Evolutionary conservation across 1,284 basidiomycete species (phyloP), one percentile per base, ranked within the genome.

Genomic region (Golubevia sp.): DNA sequence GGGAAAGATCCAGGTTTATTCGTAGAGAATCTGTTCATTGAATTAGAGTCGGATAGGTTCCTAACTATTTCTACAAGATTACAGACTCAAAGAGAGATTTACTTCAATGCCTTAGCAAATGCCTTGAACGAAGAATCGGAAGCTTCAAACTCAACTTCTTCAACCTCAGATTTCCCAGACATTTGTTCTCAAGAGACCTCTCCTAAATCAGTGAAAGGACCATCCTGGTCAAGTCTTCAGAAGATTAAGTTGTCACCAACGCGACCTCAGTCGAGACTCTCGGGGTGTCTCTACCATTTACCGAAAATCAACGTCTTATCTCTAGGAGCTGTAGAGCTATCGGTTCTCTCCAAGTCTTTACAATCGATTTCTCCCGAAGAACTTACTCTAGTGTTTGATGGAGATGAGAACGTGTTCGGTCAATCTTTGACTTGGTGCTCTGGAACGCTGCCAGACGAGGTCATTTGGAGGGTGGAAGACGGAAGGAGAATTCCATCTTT

Each of bases 11-110:
- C 70, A 1, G 63, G 62, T 13, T 11, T 23, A 0, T 67, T 63
- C 21, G 62, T 68, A 23, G 59, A 63, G 4, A 63, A 67, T 26
- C 67, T 76, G 38, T 70, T 68, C 49, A 63, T 76, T 24, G 30
- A 34, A 34, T 34, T 34, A 11, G 30, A 34, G 30, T 3, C 4
- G 11, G 30, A 34, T 34, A 34, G 30, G 30, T 34, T 34, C 11
- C 11, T 34, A 11, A 34, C 30, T 34, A 3, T 34, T 5, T 34
- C 30, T 34, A 34, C 30, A 5, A 34, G 30, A 11, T 11, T 34
- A 11, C 30, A 34, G 11, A 34, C 4, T 34, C 30, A 34, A 34
- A 34, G 30, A 34, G 30, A 34, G 11, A 34, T 3, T 5, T 34
- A 34, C 11, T 34, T 11, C 11, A 34, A 34, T 5, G 30, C 30